Evolutionary conservation across 306 rosid species (phyloP).

Genomic region (Styphnolobium japonicum): DNA sequence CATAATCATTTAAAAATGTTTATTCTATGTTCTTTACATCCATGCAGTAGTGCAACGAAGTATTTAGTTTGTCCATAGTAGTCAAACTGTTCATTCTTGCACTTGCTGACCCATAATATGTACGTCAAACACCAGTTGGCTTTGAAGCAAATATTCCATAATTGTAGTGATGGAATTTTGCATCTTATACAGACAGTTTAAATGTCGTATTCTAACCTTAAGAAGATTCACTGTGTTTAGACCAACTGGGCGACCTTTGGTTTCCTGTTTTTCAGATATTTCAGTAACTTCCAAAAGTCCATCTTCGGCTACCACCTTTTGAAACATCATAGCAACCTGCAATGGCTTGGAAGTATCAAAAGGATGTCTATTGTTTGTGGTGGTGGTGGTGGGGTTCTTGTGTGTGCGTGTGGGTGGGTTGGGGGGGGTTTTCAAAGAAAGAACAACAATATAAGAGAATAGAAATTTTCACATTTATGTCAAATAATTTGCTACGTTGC

Average conservation of each 20-base stretch:
- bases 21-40: background rate
- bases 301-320: constrained; percentile 65
- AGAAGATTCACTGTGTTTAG: constrained; percentile 95
- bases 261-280: constrained; percentile 85
- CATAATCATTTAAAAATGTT: background rate
- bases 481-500: constrained; percentile 89
- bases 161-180: background rate
- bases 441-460: constrained; percentile 14
- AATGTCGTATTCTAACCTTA: constrained; percentile 57
- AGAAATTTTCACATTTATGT: constrained; percentile 58
- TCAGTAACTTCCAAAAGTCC: constrained; percentile 73
- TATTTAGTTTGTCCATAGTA: background rate
- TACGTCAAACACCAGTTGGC: background rate
- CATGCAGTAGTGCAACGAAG: background rate
- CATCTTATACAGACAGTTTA: constrained; percentile 1
- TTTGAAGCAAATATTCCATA: constrained; percentile 1
- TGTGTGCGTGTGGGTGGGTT: no score
- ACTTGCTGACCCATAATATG: constrained; percentile 4
- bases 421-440: no score
- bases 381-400: no score
- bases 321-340: constrained; percentile 88
- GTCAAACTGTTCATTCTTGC: background rate
- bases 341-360: constrained; percentile 27
- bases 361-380: background rate
- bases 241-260: constrained; percentile 88